Evolutionary conservation across 768 basidiomycete genomes (phyloP), one percentile per base, ranked within the genome.

Genomic region (Tylopilus rubrobrunneus): DNA sequence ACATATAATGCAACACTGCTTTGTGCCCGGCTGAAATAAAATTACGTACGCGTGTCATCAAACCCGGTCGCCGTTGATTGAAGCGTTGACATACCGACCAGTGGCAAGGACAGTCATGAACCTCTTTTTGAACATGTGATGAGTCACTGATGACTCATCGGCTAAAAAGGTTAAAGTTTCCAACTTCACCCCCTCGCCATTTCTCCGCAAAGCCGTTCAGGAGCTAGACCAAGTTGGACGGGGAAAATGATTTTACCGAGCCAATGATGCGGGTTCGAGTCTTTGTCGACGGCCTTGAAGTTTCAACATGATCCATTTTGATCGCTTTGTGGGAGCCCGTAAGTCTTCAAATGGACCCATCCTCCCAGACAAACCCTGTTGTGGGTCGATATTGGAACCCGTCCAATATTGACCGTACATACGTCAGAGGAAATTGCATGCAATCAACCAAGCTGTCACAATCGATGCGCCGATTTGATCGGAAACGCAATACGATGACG

Each of bases 31-130:
- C 48, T 39, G 41, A 47, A 19, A 28, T 37, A 31, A 33, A 23
- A 29, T 59, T 29, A 51, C 48, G 51, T 55, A 48, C 28, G 7
- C 11, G 36, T 37, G 15, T 37, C 36, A 37, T 37, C 28, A 31
- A 47, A 33, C 54, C 50, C 36, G 28, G 37, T 52, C 34, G 40
- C 51, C 52, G 39, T 39, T 39, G 39, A 39, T 39, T 39, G 17
- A 10, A 39, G 39, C 7, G 47, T 54, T 43, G 48, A 53, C 53
- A 47, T 56, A 48, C 34, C 55, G 36, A 53, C 54, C 41, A 46
- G 11, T 36, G 34, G 29, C 39, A 37, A n/a, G 17, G 11, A n/a
- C 25, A 29, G 19, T 19, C 19, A 19, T 19, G 19, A 19, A 19
- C 19, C 19, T 19, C 19, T 19, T 19, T 19, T 19, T 19, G 19